phyloP scores from a whole-genome alignment of 257 asterid genomes.

The Solanum pimpinellifolium region DNA sequence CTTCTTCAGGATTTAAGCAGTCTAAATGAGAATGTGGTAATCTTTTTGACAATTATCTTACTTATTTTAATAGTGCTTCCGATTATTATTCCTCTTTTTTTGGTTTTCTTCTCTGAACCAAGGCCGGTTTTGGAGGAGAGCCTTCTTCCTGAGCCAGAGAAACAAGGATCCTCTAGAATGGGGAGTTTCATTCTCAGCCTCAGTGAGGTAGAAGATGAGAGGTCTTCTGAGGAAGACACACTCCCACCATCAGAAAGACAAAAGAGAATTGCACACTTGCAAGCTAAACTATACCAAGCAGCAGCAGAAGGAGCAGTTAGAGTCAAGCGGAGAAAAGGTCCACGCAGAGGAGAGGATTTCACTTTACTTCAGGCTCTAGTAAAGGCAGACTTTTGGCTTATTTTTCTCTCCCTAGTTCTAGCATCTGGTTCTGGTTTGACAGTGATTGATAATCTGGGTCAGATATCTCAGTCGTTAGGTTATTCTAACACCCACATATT shows the following conservation, averaged over 20 bases:
- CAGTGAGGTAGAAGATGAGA: slow-evolving; percentile 31
- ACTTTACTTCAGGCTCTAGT: slow-evolving; percentile 25
- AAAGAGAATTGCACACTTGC: slow-evolving; percentile 28
- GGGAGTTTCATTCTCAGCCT: slow-evolving; percentile 21
- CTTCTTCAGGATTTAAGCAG: slow-evolving; percentile 16
- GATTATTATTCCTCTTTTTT: slow-evolving; percentile 16
- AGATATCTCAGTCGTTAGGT: slow-evolving; percentile 27
- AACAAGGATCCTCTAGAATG: slow-evolving; percentile 14
- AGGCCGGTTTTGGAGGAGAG: slow-evolving; percentile 13
- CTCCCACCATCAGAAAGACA: slow-evolving; percentile 21
- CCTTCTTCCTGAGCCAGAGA: slow-evolving; percentile 16
- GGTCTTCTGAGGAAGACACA: slow-evolving; percentile 16
- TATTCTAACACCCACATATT: slow-evolving; percentile 24
- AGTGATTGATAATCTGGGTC: slow-evolving; percentile 29
- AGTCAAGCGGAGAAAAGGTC: slow-evolving; percentile 23
- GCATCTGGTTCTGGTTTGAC: slow-evolving; percentile 37
- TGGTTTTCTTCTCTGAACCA: slow-evolving; percentile 15
- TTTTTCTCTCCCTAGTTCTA: slow-evolving; percentile 19
- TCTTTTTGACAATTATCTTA: slow-evolving; percentile 11
- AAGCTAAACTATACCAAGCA: slow-evolving; percentile 30
- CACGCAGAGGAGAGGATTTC: slow-evolving; percentile 31
- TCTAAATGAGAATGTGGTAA: slow-evolving; percentile 10
- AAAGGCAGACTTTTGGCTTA: slow-evolving; percentile 39
- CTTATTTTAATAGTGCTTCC: slow-evolving; percentile 22
- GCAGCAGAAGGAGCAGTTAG: slow-evolving; percentile 38